phyloP scores from a whole-genome alignment of 2,329 filamentous ascomycete species.

The Bipolaris zeicola region DNA sequence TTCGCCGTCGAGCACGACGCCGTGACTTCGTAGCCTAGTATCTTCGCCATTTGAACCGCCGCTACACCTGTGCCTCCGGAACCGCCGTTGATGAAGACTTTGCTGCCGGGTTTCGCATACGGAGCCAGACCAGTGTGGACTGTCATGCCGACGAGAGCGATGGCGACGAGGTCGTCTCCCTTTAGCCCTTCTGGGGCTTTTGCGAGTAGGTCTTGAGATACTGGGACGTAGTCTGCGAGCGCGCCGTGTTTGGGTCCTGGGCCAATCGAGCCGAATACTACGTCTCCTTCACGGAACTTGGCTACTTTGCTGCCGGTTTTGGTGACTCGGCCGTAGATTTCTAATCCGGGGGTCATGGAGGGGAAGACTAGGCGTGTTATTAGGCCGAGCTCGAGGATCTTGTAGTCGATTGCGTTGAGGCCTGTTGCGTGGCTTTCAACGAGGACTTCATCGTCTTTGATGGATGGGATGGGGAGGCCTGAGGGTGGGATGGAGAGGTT shows the following conservation, averaged over 20 bases:
- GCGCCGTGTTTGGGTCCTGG: slow-evolving; percentile 34
- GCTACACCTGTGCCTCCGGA: slow-evolving; percentile 64
- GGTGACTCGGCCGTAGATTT: slow-evolving; percentile 56
- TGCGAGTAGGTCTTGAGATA: slow-evolving; percentile 4
- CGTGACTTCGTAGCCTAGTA: slow-evolving; percentile 61
- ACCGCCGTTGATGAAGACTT: slow-evolving; percentile 66
- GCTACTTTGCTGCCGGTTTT: slow-evolving; percentile 21
- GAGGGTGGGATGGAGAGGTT: slow-evolving; percentile 55
- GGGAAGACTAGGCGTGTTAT: slow-evolving; percentile 46
- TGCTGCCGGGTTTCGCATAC: slow-evolving; percentile 42
- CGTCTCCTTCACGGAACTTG: slow-evolving; percentile 36
- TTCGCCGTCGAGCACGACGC: slow-evolving; percentile 63
- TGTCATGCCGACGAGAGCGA: slow-evolving; percentile 42
- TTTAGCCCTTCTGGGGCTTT: slow-evolving; percentile 19
- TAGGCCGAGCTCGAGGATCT: slow-evolving; percentile 58
- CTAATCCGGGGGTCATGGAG: slow-evolving; percentile 55
- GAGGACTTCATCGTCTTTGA: slow-evolving; percentile 54
- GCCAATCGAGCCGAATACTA: slow-evolving; percentile 41
- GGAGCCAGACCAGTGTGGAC: slow-evolving; percentile 39
- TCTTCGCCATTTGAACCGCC: slow-evolving; percentile 66
- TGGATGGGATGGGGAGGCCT: slow-evolving; percentile 48
- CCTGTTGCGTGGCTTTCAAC: slow-evolving; percentile 57
- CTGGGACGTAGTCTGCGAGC: slow-evolving; percentile 39
- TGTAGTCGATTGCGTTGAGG: slow-evolving; percentile 68
- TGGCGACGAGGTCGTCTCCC: slow-evolving; percentile 32